These are phyloP conservation scores for Alternaria triticimaculans DNA, from an alignment of 2,329 filamentous ascomycete genomes.

Conservation along the genomic window DNA sequence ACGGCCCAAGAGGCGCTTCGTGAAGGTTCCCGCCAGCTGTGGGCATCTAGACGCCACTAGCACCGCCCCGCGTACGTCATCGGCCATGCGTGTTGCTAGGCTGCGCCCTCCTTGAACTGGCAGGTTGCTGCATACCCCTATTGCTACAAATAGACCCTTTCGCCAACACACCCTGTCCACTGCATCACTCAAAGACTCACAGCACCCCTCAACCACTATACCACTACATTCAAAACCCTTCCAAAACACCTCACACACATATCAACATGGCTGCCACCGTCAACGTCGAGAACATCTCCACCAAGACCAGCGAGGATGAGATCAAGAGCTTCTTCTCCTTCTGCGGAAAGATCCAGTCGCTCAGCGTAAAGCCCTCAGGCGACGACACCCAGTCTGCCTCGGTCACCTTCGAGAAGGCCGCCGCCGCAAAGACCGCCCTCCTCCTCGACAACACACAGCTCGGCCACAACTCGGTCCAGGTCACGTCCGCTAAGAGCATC, in stretches of 20 bases:
- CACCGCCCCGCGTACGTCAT: constrained; percentile 34
- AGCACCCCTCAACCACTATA: not conserved
- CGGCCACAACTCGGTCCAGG: constrained; percentile 76
- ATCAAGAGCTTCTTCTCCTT: constrained; percentile 98
- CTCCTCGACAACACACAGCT: constrained; percentile 97
- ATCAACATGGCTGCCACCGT: constrained; percentile 69
- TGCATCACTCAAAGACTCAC: not conserved
- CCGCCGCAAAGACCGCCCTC: constrained; percentile 94
- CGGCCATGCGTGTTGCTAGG: constrained; percentile 10
- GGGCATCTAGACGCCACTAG: constrained; percentile 13
- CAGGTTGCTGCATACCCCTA: constrained; percentile 16
- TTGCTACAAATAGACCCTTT: constrained; percentile 18
- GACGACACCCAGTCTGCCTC: constrained; percentile 79
- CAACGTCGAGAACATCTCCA: constrained; percentile 87
- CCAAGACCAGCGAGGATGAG: constrained; percentile 84
- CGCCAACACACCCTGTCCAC: constrained; percentile 6
- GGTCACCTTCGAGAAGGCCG: constrained; percentile 97
- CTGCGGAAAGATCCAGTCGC: constrained; percentile 85
- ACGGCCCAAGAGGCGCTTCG: constrained; percentile 16
- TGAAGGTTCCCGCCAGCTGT: constrained; percentile 29
- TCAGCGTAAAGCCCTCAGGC: constrained; percentile 72
- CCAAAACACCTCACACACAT: constrained; percentile 1
- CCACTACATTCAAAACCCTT: not conserved
- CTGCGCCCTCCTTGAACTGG: constrained; percentile 23
- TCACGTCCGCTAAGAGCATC: constrained; percentile 72